phyloP scores from a whole-genome alignment of 768 basidiomycete genomes.

The Tephrocybe sp. region DNA sequence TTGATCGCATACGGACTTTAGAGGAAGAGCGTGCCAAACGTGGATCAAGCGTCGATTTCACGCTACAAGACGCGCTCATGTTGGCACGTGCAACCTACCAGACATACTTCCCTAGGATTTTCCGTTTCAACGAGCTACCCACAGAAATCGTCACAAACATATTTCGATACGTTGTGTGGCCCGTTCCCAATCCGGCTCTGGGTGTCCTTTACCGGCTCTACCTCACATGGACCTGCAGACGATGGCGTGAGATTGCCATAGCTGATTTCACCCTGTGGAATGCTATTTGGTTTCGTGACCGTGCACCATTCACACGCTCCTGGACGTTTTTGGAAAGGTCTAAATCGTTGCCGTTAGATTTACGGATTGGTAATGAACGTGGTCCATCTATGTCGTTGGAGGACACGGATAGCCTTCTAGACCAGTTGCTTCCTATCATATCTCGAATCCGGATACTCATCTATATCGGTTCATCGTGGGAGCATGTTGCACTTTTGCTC shows the following conservation, averaged over 20 bases:
- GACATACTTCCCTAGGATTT: conserved; percentile 33
- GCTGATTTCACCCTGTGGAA: conserved; percentile 58
- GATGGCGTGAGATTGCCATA: conserved; percentile 50
- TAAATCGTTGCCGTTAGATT: conserved; percentile 49
- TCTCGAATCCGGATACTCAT: conserved; percentile 58
- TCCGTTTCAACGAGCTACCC: conserved; percentile 62
- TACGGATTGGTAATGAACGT: conserved; percentile 52
- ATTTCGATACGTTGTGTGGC: conserved; percentile 60
- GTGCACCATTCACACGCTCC: conserved; percentile 47
- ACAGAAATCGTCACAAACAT: conserved; percentile 64
- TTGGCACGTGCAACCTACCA: conserved; percentile 31
- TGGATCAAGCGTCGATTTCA: no score
- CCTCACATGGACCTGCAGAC: conserved; percentile 58
- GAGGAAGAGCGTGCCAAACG: conserved; percentile 8
- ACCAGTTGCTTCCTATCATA: conserved; percentile 49
- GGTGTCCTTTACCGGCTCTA: conserved; percentile 39
- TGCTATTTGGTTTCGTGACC: conserved; percentile 60
- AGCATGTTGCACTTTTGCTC: conserved; percentile 47
- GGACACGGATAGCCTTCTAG: conserved; percentile 46
- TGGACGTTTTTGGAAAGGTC: conserved; percentile 58
- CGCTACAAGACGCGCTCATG: conserved; percentile 27
- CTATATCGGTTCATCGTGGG: conserved; percentile 54
- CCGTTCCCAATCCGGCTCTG: conserved; percentile 30
- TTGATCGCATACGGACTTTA: conserved; percentile 12
- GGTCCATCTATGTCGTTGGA: conserved; percentile 34